Conservation (phyloP, 2,329 filamentous ascomycete genomes). For the Colletotrichum cereale region DNA sequence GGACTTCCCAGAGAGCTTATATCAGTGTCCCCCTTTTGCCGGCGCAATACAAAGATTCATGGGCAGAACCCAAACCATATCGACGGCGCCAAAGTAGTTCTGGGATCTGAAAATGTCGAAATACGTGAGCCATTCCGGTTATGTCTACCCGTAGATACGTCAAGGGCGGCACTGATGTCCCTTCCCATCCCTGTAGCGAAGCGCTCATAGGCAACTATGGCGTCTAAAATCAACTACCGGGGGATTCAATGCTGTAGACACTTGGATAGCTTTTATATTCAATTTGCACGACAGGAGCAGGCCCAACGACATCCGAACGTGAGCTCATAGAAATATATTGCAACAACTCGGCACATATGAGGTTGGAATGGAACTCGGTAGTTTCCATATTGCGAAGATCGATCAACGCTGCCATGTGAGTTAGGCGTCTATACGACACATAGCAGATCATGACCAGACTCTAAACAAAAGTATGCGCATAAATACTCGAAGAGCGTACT, state of each 20-base stretch:
- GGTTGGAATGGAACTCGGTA: too few relatives aligned
- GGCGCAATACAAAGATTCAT: background rate
- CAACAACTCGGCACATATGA: too few relatives aligned
- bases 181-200: background rate
- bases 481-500: background rate
- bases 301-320: accelerated
- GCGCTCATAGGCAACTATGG: background rate
- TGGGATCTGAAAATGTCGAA: background rate
- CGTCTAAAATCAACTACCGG: background rate
- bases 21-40: background rate
- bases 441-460: background rate
- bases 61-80: background rate
- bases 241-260: background rate
- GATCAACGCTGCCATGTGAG: too few relatives aligned
- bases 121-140: background rate
- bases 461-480: background rate
- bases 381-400: background rate
- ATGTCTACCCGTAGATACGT: background rate
- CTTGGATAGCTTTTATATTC: background rate
- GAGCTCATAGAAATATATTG: too few relatives aligned
- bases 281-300: background rate
- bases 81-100: background rate
- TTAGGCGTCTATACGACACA: background rate
- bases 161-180: background rate
- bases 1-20: background rate